Conservation (phyloP, 116 monocot species). For the Zostera marina region DNA sequence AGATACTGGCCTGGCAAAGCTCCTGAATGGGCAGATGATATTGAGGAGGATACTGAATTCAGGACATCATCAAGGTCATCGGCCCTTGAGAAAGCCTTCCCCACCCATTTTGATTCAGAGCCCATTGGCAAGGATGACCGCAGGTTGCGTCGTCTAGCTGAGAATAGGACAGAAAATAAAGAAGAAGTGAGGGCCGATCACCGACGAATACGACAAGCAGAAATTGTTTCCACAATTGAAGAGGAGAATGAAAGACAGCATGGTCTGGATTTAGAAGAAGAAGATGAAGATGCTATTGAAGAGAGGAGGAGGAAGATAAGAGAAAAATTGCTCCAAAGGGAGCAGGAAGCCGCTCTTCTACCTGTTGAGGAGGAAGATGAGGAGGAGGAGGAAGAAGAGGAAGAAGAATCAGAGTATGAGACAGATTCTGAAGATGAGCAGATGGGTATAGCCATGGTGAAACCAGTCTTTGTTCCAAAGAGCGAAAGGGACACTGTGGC, state of each 20-base stretch:
- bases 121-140: slow-evolving; percentile 35
- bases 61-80: slow-evolving; percentile 12
- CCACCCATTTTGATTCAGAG: slow-evolving; percentile 17
- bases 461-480: slow-evolving; percentile 82
- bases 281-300: slow-evolving; percentile 78
- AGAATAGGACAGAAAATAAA: slow-evolving; percentile 44
- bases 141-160: slow-evolving; percentile 53
- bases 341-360: slow-evolving; percentile 55
- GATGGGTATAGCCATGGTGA: slow-evolving; percentile 69
- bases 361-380: slow-evolving; percentile 43
- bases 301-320: slow-evolving; percentile 62
- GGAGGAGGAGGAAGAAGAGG: slow-evolving; percentile 54
- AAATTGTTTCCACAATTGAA: slow-evolving; percentile 60
- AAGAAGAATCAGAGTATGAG: slow-evolving; percentile 71
- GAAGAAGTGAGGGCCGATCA: slow-evolving; percentile 72
- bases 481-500: slow-evolving; percentile 79
- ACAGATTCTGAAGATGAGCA: slow-evolving; percentile 90
- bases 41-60: slow-evolving; percentile 42
- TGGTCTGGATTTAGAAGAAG: slow-evolving; percentile 44
- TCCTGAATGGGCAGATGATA: slow-evolving; percentile 84
- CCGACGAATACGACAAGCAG: slow-evolving; percentile 69
- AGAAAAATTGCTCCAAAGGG: slow-evolving; percentile 45
- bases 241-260: slow-evolving; percentile 50
- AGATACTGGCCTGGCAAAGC: slow-evolving; percentile 95
- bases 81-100: slow-evolving; percentile 63